Evolutionary conservation across 495 filamentous ascomycete species (phyloP).

Genomic region (Penicillium silybi): DNA sequence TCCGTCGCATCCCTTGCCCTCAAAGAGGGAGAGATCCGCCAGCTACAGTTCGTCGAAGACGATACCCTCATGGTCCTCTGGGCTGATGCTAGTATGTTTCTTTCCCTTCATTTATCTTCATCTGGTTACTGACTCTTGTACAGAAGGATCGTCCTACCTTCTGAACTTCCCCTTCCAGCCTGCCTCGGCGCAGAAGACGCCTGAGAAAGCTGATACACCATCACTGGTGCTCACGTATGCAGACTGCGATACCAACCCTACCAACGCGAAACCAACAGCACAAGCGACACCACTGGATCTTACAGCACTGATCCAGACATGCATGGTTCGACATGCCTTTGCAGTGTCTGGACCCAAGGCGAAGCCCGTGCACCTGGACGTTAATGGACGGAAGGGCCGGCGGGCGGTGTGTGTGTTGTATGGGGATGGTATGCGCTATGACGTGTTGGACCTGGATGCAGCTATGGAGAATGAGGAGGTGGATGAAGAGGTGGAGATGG

Average conservation of each 20-base stretch:
- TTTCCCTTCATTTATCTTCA: conserved; percentile 1
- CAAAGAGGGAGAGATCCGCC: conserved; percentile 41
- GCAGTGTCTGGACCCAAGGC: conserved; percentile 33
- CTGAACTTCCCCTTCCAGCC: conserved; percentile 40
- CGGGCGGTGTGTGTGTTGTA: conserved; percentile 55
- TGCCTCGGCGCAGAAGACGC: neutral
- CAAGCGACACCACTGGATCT: conserved; percentile 23
- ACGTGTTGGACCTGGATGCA: conserved; percentile 54
- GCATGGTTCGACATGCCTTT: conserved; percentile 33
- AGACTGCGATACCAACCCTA: conserved; percentile 7
- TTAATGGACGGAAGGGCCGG: conserved; percentile 52
- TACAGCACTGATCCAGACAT: conserved; percentile 6
- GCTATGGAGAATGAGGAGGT: conserved; percentile 32
- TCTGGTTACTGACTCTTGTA: conserved; percentile 10
- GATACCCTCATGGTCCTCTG: conserved; percentile 50
- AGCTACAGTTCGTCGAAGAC: conserved; percentile 56
- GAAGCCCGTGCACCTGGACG: conserved; percentile 43
- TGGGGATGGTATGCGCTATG: conserved; percentile 51
- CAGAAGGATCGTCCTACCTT: conserved; percentile 28
- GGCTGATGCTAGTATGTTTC: conserved; percentile 35
- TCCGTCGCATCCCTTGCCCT: conserved; percentile 41
- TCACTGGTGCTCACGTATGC: conserved; percentile 16
- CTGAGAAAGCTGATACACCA: conserved; percentile 4
- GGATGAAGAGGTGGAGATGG: conserved; percentile 22
- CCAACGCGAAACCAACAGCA: conserved; percentile 13